phyloP scores from a whole-genome alignment of 1,284 basidiomycete genomes.

The Ganoderma sinense region DNA sequence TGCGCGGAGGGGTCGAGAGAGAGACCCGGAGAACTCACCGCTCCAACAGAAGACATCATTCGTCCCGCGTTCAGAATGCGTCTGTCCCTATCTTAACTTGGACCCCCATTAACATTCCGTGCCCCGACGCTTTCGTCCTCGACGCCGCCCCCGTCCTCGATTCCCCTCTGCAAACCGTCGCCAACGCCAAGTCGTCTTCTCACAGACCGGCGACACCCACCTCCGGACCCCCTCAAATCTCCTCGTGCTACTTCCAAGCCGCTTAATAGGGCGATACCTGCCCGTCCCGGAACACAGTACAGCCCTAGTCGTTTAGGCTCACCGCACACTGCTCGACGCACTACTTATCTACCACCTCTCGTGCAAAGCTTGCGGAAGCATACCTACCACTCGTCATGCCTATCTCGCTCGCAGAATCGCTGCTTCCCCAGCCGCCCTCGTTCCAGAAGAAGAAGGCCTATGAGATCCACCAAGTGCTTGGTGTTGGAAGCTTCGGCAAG shows the following conservation, averaged over 20 bases:
- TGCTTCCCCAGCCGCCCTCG: conserved; percentile 84
- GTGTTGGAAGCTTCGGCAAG: conserved; percentile 87
- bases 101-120: background rate
- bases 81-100: background rate
- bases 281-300: conserved; percentile 8
- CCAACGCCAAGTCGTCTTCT: background rate
- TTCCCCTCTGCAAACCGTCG: background rate
- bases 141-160: background rate
- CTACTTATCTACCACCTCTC: background rate
- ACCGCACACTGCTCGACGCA: background rate
- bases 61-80: background rate
- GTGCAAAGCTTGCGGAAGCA: background rate
- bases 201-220: conserved; percentile 1
- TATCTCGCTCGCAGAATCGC: conserved; percentile 48
- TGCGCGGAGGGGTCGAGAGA: background rate
- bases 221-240: background rate
- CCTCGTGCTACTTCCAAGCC: background rate
- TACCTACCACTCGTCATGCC: conserved; percentile 21
- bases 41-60: conserved; percentile 1
- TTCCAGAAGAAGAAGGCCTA: conserved; percentile 87
- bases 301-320: conserved; percentile 1
- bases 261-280: conserved; percentile 1
- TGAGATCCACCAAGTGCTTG: conserved; percentile 76
- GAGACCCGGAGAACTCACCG: background rate
- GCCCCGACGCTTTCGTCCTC: background rate